Evolutionary conservation across 805 yeast genomes (phyloP).

Genomic region (Myxozyma nipponensis): DNA sequence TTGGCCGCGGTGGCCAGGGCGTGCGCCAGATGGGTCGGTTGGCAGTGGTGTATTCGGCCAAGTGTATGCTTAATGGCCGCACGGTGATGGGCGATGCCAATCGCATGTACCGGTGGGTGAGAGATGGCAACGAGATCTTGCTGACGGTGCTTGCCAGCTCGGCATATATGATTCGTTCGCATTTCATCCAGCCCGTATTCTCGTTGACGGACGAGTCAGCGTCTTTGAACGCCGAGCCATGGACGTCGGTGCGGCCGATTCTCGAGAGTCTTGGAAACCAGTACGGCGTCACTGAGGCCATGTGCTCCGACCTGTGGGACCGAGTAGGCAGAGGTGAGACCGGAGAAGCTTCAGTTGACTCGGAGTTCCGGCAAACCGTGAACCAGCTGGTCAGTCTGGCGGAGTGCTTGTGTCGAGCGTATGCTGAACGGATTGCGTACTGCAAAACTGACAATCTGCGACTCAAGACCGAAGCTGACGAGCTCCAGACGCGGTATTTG

Average conservation of each 20-base stretch:
- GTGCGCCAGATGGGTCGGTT: slow-evolving; percentile 19
- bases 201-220: slow-evolving; percentile 14
- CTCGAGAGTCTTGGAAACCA: slow-evolving; percentile 29
- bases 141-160: slow-evolving; percentile 12
- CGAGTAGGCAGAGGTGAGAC: background rate
- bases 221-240: slow-evolving; percentile 27
- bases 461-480: slow-evolving; percentile 20
- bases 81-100: slow-evolving; percentile 8
- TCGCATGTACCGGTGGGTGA: slow-evolving; percentile 4
- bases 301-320: slow-evolving; percentile 23
- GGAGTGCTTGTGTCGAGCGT: slow-evolving; percentile 43
- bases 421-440: slow-evolving; percentile 24
- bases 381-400: slow-evolving; percentile 38
- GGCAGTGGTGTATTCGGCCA: slow-evolving; percentile 9
- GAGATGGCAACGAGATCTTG: slow-evolving; percentile 19
- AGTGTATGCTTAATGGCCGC: slow-evolving; percentile 16
- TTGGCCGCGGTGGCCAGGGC: slow-evolving; percentile 6
- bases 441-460: slow-evolving; percentile 19
- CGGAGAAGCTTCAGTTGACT: slow-evolving; percentile 20
- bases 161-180: slow-evolving; percentile 18
- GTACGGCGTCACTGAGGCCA: slow-evolving; percentile 24
- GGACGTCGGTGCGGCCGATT: slow-evolving; percentile 33
- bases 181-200: slow-evolving; percentile 11
- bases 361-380: slow-evolving; percentile 18
- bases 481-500: slow-evolving; percentile 24